phyloP scores from a whole-genome alignment of 139 green algal genomes.

The Yamagishiella unicocca region DNA sequence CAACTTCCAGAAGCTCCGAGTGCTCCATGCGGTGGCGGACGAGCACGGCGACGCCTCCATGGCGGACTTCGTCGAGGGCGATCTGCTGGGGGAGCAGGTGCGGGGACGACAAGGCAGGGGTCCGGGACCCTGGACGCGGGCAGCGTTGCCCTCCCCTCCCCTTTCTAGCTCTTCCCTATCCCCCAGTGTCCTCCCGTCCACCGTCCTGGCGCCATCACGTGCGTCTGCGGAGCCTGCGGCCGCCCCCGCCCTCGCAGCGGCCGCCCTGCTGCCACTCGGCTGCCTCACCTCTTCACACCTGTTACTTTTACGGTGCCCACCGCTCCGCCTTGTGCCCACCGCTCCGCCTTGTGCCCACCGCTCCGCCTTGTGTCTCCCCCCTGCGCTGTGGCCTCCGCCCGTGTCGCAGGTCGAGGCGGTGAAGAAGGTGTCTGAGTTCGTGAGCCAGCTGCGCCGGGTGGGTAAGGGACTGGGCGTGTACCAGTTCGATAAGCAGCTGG shows the following conservation, averaged over 20 bases:
- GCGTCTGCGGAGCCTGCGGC: too few relatives aligned
- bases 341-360: too few relatives aligned
- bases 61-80: constrained; percentile 91
- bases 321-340: too few relatives aligned
- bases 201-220: too few relatives aligned
- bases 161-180: constrained; percentile 55
- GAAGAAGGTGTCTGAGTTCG: constrained; percentile 82
- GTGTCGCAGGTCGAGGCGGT: neutral
- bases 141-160: too few relatives aligned
- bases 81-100: constrained; percentile 84
- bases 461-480: constrained; percentile 93
- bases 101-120: too few relatives aligned
- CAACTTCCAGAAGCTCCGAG: constrained; percentile 92
- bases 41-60: constrained; percentile 85
- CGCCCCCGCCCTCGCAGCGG: too few relatives aligned
- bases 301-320: too few relatives aligned
- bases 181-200: too few relatives aligned
- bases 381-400: neutral
- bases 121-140: too few relatives aligned
- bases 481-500: constrained; percentile 81
- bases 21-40: constrained; percentile 82
- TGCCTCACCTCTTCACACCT: too few relatives aligned
- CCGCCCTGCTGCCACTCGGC: neutral
- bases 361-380: neutral
- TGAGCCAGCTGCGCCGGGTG: constrained; percentile 91